Conservation (phyloP, 78 protist genomes). For the Acrasis kona region DNA sequence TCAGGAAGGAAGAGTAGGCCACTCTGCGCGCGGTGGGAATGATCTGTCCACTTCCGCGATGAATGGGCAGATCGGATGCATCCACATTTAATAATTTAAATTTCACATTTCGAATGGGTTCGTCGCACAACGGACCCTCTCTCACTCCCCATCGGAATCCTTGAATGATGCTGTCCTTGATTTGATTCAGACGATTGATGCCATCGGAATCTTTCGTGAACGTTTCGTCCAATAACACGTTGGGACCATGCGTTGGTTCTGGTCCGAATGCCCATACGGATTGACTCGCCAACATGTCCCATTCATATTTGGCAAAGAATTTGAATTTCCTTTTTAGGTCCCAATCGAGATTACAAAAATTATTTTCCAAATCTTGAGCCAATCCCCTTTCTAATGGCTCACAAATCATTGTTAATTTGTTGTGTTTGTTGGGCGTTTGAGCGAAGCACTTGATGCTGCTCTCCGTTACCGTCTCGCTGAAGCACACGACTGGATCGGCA, state of each 20-base stretch:
- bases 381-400: slow-evolving; percentile 91
- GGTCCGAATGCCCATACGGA: slow-evolving; percentile 85
- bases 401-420: slow-evolving; percentile 88
- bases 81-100: slow-evolving; percentile 75
- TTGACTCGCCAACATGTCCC: slow-evolving; percentile 93
- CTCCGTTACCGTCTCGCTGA: slow-evolving; percentile 91
- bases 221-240: slow-evolving; percentile 84
- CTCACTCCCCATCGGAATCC: slow-evolving; percentile 96
- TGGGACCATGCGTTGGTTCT: slow-evolving; percentile 57
- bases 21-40: slow-evolving; percentile 84
- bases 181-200: slow-evolving; percentile 56
- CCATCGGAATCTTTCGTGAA: slow-evolving; percentile 38
- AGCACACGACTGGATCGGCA: slow-evolving; percentile 88
- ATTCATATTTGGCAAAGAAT: slow-evolving; percentile 70
- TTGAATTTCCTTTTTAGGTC: slow-evolving; percentile 31
- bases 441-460: slow-evolving; percentile 85
- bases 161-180: slow-evolving; percentile 55
- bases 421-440: slow-evolving; percentile 82
- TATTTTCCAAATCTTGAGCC: slow-evolving; percentile 77
- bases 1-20: slow-evolving; percentile 62
- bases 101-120: slow-evolving; percentile 73
- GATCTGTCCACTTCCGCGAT: slow-evolving; percentile 75
- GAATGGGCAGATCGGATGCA: slow-evolving; percentile 53
- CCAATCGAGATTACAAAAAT: slow-evolving; percentile 23
- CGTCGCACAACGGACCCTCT: slow-evolving; percentile 92